phyloP scores from a whole-genome alignment of 2,329 filamentous ascomycete species.

The Ophiostoma ips region DNA sequence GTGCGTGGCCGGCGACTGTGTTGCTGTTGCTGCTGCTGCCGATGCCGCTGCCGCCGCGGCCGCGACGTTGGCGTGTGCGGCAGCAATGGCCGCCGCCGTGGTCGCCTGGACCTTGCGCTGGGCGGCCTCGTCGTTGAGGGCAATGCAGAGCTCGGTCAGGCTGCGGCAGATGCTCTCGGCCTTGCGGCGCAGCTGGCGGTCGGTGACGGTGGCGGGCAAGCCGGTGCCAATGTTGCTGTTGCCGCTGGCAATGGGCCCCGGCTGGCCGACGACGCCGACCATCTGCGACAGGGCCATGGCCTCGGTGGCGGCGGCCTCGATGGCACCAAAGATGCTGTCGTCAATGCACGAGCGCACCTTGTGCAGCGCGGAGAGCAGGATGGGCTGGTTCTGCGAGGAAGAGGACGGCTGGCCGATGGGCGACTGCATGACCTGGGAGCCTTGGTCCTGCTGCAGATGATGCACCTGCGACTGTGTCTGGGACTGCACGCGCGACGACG shows the following conservation, averaged over 20 bases:
- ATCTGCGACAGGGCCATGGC: slow-evolving; percentile 66
- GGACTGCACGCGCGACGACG: slow-evolving; percentile 48
- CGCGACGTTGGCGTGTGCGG: not conserved
- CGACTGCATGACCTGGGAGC: slow-evolving; percentile 16
- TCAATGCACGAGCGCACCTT: slow-evolving; percentile 62
- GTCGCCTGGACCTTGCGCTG: slow-evolving; percentile 20
- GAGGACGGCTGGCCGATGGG: slow-evolving; percentile 19
- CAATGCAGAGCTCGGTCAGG: slow-evolving; percentile 81
- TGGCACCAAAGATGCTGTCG: slow-evolving; percentile 58
- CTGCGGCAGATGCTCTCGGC: slow-evolving; percentile 87
- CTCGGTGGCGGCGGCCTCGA: slow-evolving; percentile 72
- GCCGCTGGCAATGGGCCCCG: slow-evolving; percentile 52
- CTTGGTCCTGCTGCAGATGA: slow-evolving; percentile 16
- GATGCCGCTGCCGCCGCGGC: no score
- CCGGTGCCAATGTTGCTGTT: slow-evolving; percentile 46
- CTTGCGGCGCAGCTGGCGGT: slow-evolving; percentile 78
- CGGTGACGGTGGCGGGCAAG: slow-evolving; percentile 39
- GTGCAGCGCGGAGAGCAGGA: slow-evolving; percentile 65
- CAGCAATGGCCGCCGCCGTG: not conserved
- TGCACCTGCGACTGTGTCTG: no score
- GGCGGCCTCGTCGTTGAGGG: slow-evolving; percentile 50
- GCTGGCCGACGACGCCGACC: slow-evolving; percentile 59
- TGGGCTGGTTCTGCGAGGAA: slow-evolving; percentile 12
- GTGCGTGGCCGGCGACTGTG: not conserved
- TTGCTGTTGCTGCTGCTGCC: no score